Evolutionary conservation across 352 stramenopile genomes (phyloP).

Genomic region (Pythium coloratum): DNA sequence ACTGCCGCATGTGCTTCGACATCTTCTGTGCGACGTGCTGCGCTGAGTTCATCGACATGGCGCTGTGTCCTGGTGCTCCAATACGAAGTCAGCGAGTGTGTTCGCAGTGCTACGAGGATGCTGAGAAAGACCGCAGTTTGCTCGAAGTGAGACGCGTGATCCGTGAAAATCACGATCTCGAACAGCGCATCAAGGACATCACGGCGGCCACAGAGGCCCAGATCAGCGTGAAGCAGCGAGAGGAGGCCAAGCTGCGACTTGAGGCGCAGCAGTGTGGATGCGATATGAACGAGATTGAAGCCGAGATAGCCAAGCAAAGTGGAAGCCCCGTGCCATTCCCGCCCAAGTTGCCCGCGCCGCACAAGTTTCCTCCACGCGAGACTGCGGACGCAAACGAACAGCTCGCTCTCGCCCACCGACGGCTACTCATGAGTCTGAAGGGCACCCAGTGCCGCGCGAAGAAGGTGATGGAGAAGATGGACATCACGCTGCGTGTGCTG

Average conservation of each 20-base stretch:
- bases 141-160: constrained; percentile 50
- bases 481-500: constrained; percentile 49
- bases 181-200: constrained; percentile 47
- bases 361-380: constrained; percentile 65
- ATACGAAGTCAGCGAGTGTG: constrained; percentile 64
- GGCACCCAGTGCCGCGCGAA: constrained; percentile 58
- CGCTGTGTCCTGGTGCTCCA: constrained; percentile 57
- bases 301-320: constrained; percentile 42
- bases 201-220: constrained; percentile 37
- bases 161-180: constrained; percentile 60
- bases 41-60: constrained; percentile 45
- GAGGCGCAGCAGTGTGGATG: constrained; percentile 47
- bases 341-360: constrained; percentile 48
- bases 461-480: constrained; percentile 56
- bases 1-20: constrained; percentile 74
- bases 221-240: constrained; percentile 36
- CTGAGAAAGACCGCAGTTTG: constrained; percentile 53
- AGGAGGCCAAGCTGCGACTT: constrained; percentile 46
- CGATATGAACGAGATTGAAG: constrained; percentile 47
- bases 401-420: constrained; percentile 56
- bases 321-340: constrained; percentile 36
- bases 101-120: constrained; percentile 46
- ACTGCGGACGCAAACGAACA: constrained; percentile 67
- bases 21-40: constrained; percentile 71
- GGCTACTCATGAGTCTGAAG: constrained; percentile 72